Evolutionary conservation across 257 asterid species (phyloP), one percentile per base, ranked within the genome.

Genomic region (Buddleja alternifolia): DNA sequence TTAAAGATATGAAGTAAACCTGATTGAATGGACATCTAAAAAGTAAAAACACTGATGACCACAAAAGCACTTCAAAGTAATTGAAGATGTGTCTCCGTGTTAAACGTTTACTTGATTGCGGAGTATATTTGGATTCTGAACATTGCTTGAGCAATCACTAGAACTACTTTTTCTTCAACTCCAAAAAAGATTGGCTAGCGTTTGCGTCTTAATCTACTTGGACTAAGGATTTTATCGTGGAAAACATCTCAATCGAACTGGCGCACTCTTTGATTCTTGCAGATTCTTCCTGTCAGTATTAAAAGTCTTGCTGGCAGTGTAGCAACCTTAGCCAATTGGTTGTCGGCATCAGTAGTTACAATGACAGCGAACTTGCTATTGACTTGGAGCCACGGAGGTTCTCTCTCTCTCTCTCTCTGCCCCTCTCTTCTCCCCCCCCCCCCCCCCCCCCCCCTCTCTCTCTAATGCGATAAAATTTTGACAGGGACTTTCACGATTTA

Each of bases 231-330:
- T n/a, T n/a, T n/a, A n/a, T n/a, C n/a, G n/a, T n/a, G n/a, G n/a
- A n/a, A n/a, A n/a, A n/a, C n/a, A n/a, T n/a, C n/a, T n/a, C n/a
- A n/a, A n/a, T n/a, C n/a, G n/a, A n/a, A n/a, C n/a, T n/a, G n/a
- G n/a, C n/a, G n/a, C n/a, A n/a, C n/a, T n/a, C n/a, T 69, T 53
- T 63, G 51, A 45, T 58, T 25, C 19, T 56, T 81, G 78, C 86
- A 92, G 98, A 90, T 92, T 69, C 97, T 92, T 70, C 98, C 96
- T 0, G 94, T 92, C 39, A 88, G 80, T 78, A 86, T 92, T 70
- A 92, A 92, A 66, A 90, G 98, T 20, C 88, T 92, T 71, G 98
- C 87, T 17, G 98, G 98, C 63, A 92, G 97, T 74, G 95, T 88
- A 50, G 98, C 97, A 50, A 92, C 97, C 23, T 71, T 92, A 71